phyloP scores from a whole-genome alignment of 441 rosid species.

The Geranium incanum region DNA sequence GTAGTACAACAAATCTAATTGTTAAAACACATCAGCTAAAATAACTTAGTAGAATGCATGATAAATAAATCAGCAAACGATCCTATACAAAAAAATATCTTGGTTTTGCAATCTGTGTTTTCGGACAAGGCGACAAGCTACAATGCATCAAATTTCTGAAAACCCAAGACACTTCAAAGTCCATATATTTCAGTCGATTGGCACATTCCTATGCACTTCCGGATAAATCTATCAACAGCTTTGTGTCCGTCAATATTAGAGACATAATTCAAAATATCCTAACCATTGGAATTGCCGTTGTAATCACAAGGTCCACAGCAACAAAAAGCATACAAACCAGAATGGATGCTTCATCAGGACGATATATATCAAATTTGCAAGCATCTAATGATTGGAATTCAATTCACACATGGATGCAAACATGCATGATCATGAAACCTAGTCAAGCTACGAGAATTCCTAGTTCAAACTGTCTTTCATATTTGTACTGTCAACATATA shows the following conservation, averaged over 20 bases:
- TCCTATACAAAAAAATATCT: background rate
- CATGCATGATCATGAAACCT: background rate
- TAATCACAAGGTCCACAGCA: background rate
- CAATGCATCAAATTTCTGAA: background rate
- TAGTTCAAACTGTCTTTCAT: background rate
- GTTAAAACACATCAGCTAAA: constrained; percentile 14
- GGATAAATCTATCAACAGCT: background rate
- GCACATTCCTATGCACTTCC: background rate
- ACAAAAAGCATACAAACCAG: background rate
- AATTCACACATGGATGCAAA: no score
- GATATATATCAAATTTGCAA: no score
- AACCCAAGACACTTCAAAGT: background rate
- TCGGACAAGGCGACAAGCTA: background rate
- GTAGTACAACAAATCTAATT: constrained; percentile 19
- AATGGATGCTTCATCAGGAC: background rate
- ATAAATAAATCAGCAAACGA: background rate
- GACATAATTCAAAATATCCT: background rate
- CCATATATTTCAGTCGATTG: background rate
- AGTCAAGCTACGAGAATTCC: background rate
- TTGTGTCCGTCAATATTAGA: background rate
- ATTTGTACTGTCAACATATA: background rate
- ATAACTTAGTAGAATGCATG: constrained; percentile 4
- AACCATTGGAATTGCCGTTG: background rate
- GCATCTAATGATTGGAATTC: no score
- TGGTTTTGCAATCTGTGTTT: background rate